Conservation (phyloP, 345 rosid genomes). For the Gossypium rotundifolium region DNA sequence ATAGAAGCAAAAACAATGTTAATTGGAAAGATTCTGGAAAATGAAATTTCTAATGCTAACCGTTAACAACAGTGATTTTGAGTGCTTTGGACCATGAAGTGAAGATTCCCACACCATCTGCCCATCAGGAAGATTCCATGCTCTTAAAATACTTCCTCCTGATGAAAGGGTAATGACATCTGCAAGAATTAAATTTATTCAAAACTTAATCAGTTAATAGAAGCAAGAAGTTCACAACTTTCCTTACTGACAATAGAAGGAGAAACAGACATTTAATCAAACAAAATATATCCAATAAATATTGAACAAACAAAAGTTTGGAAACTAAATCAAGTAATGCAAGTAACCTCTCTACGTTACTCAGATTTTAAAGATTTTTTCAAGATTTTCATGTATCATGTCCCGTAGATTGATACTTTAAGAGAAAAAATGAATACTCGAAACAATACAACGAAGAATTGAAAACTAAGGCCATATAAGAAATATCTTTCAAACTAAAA, state of each 20-base stretch:
- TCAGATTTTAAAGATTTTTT: background rate
- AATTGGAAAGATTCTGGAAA: background rate
- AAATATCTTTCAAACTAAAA: background rate
- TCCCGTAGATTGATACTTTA: no score
- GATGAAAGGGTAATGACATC: slow-evolving; percentile 85
- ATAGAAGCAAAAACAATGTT: background rate
- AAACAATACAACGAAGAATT: background rate
- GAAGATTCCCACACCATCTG: slow-evolving; percentile 94
- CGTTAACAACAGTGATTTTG: slow-evolving; percentile 56
- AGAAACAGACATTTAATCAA: background rate
- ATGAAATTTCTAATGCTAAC: slow-evolving; percentile 33
- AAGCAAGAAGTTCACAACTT: background rate
- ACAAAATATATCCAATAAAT: background rate
- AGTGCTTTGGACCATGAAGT: slow-evolving; percentile 47
- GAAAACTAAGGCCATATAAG: background rate
- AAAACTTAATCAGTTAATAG: background rate
- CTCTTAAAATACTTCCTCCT: slow-evolving; percentile 68
- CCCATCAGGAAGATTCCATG: slow-evolving; percentile 99
- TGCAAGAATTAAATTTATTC: slow-evolving; percentile 26
- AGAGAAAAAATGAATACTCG: background rate
- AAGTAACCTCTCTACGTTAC: background rate
- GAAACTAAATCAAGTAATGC: background rate
- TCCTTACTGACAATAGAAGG: no score
- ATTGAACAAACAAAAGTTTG: background rate
- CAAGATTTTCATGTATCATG: background rate